Conservation (phyloP, 352 stramenopile genomes). For the Phytophthora sojae region DNA sequence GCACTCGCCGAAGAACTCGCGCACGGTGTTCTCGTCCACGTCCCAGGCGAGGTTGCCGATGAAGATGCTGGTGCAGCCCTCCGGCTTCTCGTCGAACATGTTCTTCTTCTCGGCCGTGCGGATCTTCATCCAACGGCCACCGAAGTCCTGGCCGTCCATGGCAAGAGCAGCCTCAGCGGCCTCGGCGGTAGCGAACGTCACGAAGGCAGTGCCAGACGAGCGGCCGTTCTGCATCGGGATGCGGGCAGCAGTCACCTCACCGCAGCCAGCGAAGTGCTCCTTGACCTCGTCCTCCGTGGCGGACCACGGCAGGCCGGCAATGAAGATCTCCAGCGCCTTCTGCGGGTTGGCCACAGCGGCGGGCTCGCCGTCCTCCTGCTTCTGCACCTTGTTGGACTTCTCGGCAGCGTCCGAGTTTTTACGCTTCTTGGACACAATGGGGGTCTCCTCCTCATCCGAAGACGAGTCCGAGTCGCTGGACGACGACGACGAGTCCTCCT, state of each 20-base stretch:
- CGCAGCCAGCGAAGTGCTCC: slow-evolving; percentile 95
- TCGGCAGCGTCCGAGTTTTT: slow-evolving; percentile 79
- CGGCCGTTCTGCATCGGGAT: slow-evolving; percentile 92
- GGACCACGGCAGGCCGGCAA: slow-evolving; percentile 96
- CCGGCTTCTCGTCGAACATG: slow-evolving; percentile 92
- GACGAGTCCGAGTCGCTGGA: slow-evolving; percentile 56
- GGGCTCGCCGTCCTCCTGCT: slow-evolving; percentile 74
- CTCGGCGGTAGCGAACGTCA: slow-evolving; percentile 89
- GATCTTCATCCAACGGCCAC: slow-evolving; percentile 96
- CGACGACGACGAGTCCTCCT: slow-evolving; percentile 43
- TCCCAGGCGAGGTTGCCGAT: slow-evolving; percentile 98
- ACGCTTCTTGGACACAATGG: slow-evolving; percentile 82
- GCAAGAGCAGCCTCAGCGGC: slow-evolving; percentile 84
- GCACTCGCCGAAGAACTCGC: slow-evolving; percentile 94
- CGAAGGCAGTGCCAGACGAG: slow-evolving; percentile 95
- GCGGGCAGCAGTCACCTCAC: slow-evolving; percentile 85
- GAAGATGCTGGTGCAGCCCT: slow-evolving; percentile 97
- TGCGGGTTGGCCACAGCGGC: slow-evolving; percentile 56
- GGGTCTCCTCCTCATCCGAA: slow-evolving; percentile 78
- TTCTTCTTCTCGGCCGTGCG: slow-evolving; percentile 86
- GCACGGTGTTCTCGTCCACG: slow-evolving; percentile 95
- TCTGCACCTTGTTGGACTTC: slow-evolving; percentile 78
- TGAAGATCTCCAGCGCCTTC: slow-evolving; percentile 81
- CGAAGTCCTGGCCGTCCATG: slow-evolving; percentile 95
- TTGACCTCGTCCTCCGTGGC: slow-evolving; percentile 94